Base-by-base conservation (phyloP, 2,329 filamentous ascomycete species). In the Colletotrichum tropicicola region DNA sequence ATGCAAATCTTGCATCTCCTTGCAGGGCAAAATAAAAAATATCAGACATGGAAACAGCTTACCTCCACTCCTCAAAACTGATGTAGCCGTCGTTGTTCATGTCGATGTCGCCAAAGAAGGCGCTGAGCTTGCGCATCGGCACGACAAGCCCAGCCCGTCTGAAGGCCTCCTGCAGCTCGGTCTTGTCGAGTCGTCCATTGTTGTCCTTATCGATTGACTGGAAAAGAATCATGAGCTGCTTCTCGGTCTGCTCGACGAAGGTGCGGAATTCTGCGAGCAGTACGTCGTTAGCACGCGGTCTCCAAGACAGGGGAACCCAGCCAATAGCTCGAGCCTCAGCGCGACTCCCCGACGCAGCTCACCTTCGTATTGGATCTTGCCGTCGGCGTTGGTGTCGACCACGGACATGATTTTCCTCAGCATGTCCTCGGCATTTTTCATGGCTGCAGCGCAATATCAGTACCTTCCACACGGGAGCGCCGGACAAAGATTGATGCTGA, bases 31-130 rank as follows among this genome's bases (percentile, higher is more conserved):
- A 35, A 15, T 25, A 17, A 28, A 23, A 6, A 10, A n/a, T 12
- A 2, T n/a, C 13, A 17, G 48, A 30, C 5, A 23, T 8, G 19
- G 10, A 13, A 27, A 45, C 23, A 37, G 55, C 91, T 79, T 89
- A 98, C 95, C 95, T 91, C 96, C 96, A 98, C 85, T 99, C 96
- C 70, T 93, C 90, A 79, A 97, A 98, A 68, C 86, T 94, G 71
- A 98, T 97, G 68, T 82, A 89, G 49, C 94, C 94, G 76, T 99
- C 94, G 70, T 91, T 87, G 80, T 99, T 95, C 74, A 88, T 86
- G 77, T 99, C 96, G 72, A 99, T 91, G 75, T 97, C 91, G 68
- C 87, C 82, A 75, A 99, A 98, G 81, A 99, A 98, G 68, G 89
- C 87, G 68, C 93, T 87, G 47, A 99, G 82, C 73, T 93, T 92